Evolutionary conservation across 352 stramenopile species (phyloP).

Genomic region (Albugo laibachii): DNA sequence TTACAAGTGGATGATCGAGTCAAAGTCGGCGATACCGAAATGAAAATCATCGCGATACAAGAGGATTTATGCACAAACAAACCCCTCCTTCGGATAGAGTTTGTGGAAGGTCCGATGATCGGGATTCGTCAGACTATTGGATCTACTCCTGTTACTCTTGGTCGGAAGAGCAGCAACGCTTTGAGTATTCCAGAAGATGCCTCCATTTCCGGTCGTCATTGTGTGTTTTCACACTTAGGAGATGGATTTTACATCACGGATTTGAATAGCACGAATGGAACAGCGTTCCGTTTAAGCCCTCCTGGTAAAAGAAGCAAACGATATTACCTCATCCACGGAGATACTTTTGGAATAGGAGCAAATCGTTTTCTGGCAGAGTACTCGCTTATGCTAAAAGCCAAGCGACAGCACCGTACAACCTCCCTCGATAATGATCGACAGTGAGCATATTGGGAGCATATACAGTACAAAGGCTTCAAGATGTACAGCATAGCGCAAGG

Average conservation of each 20-base stretch:
- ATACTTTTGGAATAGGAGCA: conserved; percentile 67
- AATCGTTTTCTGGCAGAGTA: conserved; percentile 75
- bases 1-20: conserved; percentile 47
- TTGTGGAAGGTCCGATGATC: conserved; percentile 49
- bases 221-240: conserved; percentile 42
- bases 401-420: too few relatives aligned
- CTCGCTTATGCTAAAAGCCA: conserved; percentile 26
- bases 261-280: conserved; percentile 65
- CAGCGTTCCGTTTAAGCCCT: conserved; percentile 42
- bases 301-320: conserved; percentile 33
- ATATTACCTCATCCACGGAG: conserved; percentile 43
- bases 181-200: conserved; percentile 67
- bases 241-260: conserved; percentile 77
- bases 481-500: too few relatives aligned
- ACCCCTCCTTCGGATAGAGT: conserved; percentile 54
- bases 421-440: too few relatives aligned
- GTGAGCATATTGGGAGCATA: too few relatives aligned
- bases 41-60: conserved; percentile 57
- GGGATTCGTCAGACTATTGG: conserved; percentile 61
- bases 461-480: too few relatives aligned
- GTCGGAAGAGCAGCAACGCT: conserved; percentile 46
- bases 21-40: conserved; percentile 62
- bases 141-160: conserved; percentile 49
- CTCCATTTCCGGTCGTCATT: conserved; percentile 59
- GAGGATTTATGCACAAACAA: conserved; percentile 36